These are phyloP conservation scores for Syzygium syzygioides DNA, from an alignment of 441 rosid species.

Conservation along the genomic window DNA sequence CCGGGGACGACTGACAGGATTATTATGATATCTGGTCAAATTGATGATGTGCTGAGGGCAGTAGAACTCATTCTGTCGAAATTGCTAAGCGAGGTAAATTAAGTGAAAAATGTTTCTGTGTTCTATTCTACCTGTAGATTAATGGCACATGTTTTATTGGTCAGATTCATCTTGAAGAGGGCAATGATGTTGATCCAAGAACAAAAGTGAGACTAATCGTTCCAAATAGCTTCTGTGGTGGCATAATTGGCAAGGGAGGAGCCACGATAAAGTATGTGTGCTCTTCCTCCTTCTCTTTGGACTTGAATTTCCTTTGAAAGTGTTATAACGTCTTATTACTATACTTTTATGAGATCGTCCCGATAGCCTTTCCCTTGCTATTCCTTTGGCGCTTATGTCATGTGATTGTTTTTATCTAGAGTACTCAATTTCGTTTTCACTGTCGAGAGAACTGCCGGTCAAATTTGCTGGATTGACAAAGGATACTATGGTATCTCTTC, in stretches of 20 bases:
- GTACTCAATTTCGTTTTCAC: background rate
- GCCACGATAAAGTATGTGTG: slow-evolving; percentile 84
- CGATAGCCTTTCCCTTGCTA: background rate
- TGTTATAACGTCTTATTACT: background rate
- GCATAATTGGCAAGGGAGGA: slow-evolving; percentile 99
- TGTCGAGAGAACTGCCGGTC: background rate
- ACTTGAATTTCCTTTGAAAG: background rate
- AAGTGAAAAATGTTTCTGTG: slow-evolving; percentile 7
- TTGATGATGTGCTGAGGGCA: slow-evolving; percentile 72
- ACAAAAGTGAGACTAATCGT: slow-evolving; percentile 83
- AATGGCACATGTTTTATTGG: slow-evolving; percentile 6
- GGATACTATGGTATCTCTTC: background rate
- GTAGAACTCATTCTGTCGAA: slow-evolving; percentile 81
- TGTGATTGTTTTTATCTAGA: background rate
- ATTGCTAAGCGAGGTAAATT: slow-evolving; percentile 78
- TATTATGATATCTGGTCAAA: slow-evolving; percentile 73
- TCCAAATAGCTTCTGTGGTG: slow-evolving; percentile 95
- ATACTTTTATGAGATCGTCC: background rate
- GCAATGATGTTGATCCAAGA: slow-evolving; percentile 69
- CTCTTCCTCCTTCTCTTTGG: slow-evolving; percentile 11
- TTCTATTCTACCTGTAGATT: background rate
- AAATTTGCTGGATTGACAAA: background rate
- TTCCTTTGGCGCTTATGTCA: background rate
- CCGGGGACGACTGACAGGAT: slow-evolving; percentile 94
- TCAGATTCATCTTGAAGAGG: slow-evolving; percentile 76